Conservation (phyloP, 352 stramenopile species). For the Phytophthora sp. region DNA sequence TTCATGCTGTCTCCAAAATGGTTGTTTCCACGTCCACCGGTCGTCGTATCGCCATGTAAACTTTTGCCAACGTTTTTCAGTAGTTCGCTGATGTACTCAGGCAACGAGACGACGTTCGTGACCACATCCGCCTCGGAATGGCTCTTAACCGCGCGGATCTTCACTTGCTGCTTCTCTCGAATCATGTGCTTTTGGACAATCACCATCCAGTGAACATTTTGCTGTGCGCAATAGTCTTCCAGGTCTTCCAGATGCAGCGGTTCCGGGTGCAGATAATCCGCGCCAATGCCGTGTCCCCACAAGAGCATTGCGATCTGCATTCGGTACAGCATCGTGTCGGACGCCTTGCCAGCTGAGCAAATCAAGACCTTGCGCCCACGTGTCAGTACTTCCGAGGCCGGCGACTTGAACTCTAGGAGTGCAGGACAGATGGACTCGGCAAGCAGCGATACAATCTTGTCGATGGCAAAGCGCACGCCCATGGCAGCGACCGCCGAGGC, state of each 20-base stretch:
- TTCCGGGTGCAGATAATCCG: slow-evolving; percentile 87
- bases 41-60: slow-evolving; percentile 21
- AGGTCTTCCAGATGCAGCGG: slow-evolving; percentile 80
- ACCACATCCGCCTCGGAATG: slow-evolving; percentile 73
- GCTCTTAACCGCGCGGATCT: slow-evolving; percentile 77
- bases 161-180: slow-evolving; percentile 85
- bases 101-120: slow-evolving; percentile 63
- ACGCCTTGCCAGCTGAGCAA: slow-evolving; percentile 76
- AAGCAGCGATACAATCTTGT: slow-evolving; percentile 85
- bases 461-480: slow-evolving; percentile 85
- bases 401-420: slow-evolving; percentile 45
- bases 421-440: slow-evolving; percentile 43
- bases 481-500: slow-evolving; percentile 74
- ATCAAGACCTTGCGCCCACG: slow-evolving; percentile 68
- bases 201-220: slow-evolving; percentile 84
- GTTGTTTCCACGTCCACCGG: slow-evolving; percentile 31
- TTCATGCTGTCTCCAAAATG: slow-evolving; percentile 35
- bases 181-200: slow-evolving; percentile 88
- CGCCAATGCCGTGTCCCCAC: slow-evolving; percentile 73
- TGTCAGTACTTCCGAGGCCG: slow-evolving; percentile 41
- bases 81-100: slow-evolving; percentile 69
- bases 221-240: slow-evolving; percentile 82
- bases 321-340: slow-evolving; percentile 73
- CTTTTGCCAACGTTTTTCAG: slow-evolving; percentile 36
- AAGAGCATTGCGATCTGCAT: slow-evolving; percentile 84